These are phyloP conservation scores for Chenopodium album DNA, from an alignment of 148 eudicot species.

Conservation along the genomic window DNA sequence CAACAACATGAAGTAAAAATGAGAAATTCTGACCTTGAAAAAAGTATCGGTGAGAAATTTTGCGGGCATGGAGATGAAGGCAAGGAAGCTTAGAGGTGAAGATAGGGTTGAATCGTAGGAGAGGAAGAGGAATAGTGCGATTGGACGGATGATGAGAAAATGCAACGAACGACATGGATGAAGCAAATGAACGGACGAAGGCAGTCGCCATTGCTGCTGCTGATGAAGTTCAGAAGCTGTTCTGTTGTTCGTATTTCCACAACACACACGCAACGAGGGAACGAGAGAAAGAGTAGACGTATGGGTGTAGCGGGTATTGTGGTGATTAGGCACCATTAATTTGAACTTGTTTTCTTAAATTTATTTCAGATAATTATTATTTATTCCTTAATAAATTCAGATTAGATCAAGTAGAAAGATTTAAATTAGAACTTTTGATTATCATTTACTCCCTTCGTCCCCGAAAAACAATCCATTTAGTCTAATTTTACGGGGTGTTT, in stretches of 20 bases:
- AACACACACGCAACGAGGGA: background rate
- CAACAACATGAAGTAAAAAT: too few relatives aligned
- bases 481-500: too few relatives aligned
- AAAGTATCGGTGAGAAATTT: slow-evolving; percentile 3
- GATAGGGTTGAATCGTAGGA: slow-evolving; percentile 21
- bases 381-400: too few relatives aligned
- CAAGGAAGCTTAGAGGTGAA: slow-evolving; percentile 11
- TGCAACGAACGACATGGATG: slow-evolving; percentile 21
- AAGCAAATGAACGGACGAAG: slow-evolving; percentile 25
- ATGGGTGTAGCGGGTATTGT: too few relatives aligned
- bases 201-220: slow-evolving; percentile 24
- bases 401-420: too few relatives aligned
- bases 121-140: slow-evolving; percentile 11
- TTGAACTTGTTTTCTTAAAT: too few relatives aligned
- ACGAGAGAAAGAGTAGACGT: too few relatives aligned
- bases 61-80: slow-evolving; percentile 15
- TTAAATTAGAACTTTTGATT: too few relatives aligned
- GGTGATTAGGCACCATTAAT: too few relatives aligned
- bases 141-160: slow-evolving; percentile 16
- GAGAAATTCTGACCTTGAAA: slow-evolving; percentile 15
- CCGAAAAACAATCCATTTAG: too few relatives aligned
- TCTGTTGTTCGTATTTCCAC: background rate
- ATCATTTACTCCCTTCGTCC: too few relatives aligned
- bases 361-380: too few relatives aligned
- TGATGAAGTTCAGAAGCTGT: background rate